Conservation (phyloP, 129 eudicot species). For the Solidago caesia region DNA sequence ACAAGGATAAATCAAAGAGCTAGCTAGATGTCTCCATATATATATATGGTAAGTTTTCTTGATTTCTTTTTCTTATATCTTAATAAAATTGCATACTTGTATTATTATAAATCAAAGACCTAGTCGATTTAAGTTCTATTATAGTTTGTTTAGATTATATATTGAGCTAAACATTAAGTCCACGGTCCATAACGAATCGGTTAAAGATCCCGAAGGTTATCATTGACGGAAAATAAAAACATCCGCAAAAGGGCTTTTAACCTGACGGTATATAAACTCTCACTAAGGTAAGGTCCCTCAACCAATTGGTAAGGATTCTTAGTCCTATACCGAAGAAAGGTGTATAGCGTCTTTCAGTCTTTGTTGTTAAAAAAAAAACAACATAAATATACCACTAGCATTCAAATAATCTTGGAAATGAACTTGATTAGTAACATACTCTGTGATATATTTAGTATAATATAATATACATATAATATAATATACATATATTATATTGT, state of each 20-base stretch:
- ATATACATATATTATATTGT: neutral
- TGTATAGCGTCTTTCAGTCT: no score
- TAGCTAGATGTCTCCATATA: conserved; percentile 12
- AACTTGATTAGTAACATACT: neutral
- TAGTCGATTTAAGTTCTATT: neutral
- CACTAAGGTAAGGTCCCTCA: no score
- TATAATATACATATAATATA: neutral
- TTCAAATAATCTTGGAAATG: neutral
- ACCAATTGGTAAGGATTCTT: no score
- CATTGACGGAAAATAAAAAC: no score
- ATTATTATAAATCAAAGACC: no score
- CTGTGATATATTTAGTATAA: neutral
- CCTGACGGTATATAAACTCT: no score
- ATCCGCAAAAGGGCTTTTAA: no score
- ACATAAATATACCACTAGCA: neutral
- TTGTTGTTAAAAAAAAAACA: no score
- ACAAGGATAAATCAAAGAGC: conserved; percentile 61
- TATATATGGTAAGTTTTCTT: neutral
- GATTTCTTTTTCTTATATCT: neutral
- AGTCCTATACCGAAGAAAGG: no score
- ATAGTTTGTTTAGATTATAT: no score
- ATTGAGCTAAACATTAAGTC: no score
- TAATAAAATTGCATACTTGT: neutral
- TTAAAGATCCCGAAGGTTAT: neutral
- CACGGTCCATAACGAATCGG: neutral